These are phyloP conservation scores for Colletotrichum noveboracense DNA, from an alignment of 2,329 filamentous ascomycete species.

Conservation along the genomic window DNA sequence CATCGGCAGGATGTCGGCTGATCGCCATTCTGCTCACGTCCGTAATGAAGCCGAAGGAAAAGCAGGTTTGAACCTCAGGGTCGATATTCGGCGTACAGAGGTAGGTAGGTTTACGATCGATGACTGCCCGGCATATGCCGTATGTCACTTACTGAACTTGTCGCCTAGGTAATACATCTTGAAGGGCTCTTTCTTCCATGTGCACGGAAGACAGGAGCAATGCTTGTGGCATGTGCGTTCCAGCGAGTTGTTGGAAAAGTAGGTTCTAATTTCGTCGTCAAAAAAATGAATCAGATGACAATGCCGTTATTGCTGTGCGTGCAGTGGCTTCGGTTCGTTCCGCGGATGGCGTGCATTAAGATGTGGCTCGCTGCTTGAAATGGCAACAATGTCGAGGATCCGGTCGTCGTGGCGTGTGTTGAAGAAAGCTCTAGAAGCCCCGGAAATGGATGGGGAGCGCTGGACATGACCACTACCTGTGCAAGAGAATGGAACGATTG, in stretches of 20 bases:
- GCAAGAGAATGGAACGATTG: background rate
- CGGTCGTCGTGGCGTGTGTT: background rate
- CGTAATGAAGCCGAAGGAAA: background rate
- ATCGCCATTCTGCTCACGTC: background rate
- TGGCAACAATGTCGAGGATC: background rate
- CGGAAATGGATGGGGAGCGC: background rate
- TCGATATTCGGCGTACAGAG: background rate
- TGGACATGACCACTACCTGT: too few relatives aligned
- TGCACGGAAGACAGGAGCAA: background rate
- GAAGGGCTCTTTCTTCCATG: background rate
- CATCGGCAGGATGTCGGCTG: background rate
- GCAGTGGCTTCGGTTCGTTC: background rate
- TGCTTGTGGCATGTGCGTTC: fast-evolving
- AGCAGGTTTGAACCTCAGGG: background rate
- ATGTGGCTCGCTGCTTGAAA: background rate
- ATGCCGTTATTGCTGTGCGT: fast-evolving
- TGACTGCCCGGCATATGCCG: background rate
- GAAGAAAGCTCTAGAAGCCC: background rate
- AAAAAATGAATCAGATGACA: background rate
- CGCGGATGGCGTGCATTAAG: background rate
- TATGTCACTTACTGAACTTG: background rate
- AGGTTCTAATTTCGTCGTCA: fast-evolving
- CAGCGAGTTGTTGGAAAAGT: fast-evolving
- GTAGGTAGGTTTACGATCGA: background rate
- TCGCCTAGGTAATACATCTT: background rate